These are phyloP conservation scores for Fusarium vanettenii DNA, from an alignment of 2,329 filamentous ascomycete species.

Conservation along the genomic window DNA sequence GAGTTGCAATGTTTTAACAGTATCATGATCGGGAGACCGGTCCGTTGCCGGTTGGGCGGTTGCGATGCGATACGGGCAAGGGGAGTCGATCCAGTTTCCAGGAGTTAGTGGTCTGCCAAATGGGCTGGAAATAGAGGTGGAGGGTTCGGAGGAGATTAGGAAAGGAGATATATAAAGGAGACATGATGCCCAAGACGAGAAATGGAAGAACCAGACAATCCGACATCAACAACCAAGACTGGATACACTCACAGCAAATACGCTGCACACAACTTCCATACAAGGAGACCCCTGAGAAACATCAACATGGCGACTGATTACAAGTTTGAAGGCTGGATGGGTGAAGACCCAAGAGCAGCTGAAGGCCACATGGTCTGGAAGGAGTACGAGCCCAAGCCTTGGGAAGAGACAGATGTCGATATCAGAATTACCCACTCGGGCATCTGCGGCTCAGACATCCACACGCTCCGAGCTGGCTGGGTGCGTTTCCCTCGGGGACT, in stretches of 20 bases:
- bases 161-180: background rate
- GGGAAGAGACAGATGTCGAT: slow-evolving; percentile 74
- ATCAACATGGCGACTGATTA: slow-evolving; percentile 43
- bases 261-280: background rate
- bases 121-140: background rate
- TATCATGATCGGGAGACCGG: slow-evolving; percentile 14
- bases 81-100: background rate
- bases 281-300: background rate
- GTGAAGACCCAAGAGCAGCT: slow-evolving; percentile 52
- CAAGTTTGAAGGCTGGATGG: slow-evolving; percentile 66
- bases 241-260: background rate
- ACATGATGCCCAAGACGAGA: background rate
- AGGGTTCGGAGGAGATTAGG: background rate
- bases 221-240: background rate
- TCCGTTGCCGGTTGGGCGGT: slow-evolving; percentile 1
- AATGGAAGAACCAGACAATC: background rate
- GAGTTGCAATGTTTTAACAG: background rate
- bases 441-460: slow-evolving; percentile 72
- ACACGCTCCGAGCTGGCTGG: slow-evolving; percentile 68
- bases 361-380: slow-evolving; percentile 67
- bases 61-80: background rate
- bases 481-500: slow-evolving; percentile 9
- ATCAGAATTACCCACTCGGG: slow-evolving; percentile 75
- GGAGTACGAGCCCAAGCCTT: slow-evolving; percentile 71
- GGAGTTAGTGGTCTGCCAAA: slow-evolving; percentile 1